These are phyloP conservation scores for Boletus insuetus DNA, from an alignment of 768 basidiomycete species.

Conservation along the genomic window DNA sequence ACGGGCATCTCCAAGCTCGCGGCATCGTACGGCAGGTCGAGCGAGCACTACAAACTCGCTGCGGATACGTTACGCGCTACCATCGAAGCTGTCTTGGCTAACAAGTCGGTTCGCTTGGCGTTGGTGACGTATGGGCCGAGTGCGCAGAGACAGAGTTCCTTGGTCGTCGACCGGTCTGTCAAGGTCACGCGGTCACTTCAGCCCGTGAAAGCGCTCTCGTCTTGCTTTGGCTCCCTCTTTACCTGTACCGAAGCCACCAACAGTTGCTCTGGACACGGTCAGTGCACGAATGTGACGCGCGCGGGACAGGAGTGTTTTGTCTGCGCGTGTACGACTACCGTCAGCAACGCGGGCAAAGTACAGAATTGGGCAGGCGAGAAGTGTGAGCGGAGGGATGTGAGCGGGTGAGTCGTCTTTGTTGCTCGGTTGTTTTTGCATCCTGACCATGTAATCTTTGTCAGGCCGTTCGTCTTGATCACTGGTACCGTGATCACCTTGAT, in stretches of 20 bases:
- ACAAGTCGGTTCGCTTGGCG: constrained; percentile 44
- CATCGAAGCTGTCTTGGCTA: constrained; percentile 42
- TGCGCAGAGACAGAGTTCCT: constrained; percentile 36
- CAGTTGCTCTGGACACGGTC: constrained; percentile 67
- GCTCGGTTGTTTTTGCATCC: neutral
- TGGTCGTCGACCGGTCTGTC: constrained; percentile 43
- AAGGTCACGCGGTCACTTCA: constrained; percentile 39
- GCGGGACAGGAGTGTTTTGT: constrained; percentile 53
- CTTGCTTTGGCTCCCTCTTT: constrained; percentile 56
- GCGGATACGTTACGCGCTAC: constrained; percentile 45
- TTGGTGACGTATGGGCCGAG: constrained; percentile 48
- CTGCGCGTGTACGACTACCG: constrained; percentile 47
- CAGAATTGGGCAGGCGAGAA: constrained; percentile 71
- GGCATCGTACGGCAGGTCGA: constrained; percentile 43
- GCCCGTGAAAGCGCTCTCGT: constrained; percentile 57
- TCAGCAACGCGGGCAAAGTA: constrained; percentile 50
- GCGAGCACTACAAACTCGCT: constrained; percentile 54
- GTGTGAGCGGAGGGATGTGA: constrained; percentile 79
- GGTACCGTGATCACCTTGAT: constrained; percentile 67
- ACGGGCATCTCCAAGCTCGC: constrained; percentile 49
- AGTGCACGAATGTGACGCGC: constrained; percentile 59
- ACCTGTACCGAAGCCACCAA: constrained; percentile 62
- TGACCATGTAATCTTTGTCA: constrained; percentile 26
- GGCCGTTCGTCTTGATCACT: constrained; percentile 70
- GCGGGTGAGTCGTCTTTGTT: constrained; percentile 54